These are phyloP conservation scores for Apiospora saccharicola DNA, from an alignment of 2,329 filamentous ascomycete species.

Conservation along the genomic window DNA sequence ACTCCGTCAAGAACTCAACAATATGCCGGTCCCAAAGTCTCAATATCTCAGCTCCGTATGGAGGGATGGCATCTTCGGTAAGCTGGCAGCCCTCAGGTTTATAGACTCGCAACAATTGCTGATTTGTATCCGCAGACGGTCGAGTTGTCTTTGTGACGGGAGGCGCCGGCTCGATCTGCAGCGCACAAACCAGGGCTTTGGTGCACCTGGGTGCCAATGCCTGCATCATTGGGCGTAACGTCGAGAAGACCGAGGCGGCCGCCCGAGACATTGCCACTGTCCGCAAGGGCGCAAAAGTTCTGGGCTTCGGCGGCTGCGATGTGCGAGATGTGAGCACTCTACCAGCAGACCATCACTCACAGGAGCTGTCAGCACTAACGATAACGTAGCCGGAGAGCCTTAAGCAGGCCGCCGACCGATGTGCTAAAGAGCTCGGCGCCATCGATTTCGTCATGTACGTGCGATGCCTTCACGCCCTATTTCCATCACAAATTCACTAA, in stretches of 20 bases:
- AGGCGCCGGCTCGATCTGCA: slow-evolving; percentile 92
- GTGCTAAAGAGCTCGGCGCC: slow-evolving; percentile 80
- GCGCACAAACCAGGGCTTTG: slow-evolving; percentile 88
- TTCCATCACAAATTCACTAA: background rate
- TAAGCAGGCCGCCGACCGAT: slow-evolving; percentile 77
- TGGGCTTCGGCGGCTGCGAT: slow-evolving; percentile 83
- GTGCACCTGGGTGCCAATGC: slow-evolving; percentile 92
- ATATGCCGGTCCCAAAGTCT: slow-evolving; percentile 74
- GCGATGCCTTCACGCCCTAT: slow-evolving; percentile 20
- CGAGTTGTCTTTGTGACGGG: slow-evolving; percentile 96
- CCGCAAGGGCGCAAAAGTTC: slow-evolving; percentile 79
- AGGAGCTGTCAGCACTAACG: background rate
- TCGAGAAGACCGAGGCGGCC: slow-evolving; percentile 82
- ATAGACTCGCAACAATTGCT: slow-evolving; percentile 27
- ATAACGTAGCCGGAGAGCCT: slow-evolving; percentile 64
- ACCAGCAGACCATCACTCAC: background rate
- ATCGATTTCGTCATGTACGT: slow-evolving; percentile 92
- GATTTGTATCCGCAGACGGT: slow-evolving; percentile 62
- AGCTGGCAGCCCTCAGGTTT: slow-evolving; percentile 34
- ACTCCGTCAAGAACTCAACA: slow-evolving; percentile 36
- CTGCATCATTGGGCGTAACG: slow-evolving; percentile 90
- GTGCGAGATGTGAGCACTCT: slow-evolving; percentile 70
- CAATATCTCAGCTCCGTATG: slow-evolving; percentile 84
- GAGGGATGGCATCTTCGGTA: slow-evolving; percentile 88
- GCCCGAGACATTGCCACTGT: slow-evolving; percentile 85